Evolutionary conservation across 768 basidiomycete species (phyloP).

Genomic region (Nevesoporus exiguus): DNA sequence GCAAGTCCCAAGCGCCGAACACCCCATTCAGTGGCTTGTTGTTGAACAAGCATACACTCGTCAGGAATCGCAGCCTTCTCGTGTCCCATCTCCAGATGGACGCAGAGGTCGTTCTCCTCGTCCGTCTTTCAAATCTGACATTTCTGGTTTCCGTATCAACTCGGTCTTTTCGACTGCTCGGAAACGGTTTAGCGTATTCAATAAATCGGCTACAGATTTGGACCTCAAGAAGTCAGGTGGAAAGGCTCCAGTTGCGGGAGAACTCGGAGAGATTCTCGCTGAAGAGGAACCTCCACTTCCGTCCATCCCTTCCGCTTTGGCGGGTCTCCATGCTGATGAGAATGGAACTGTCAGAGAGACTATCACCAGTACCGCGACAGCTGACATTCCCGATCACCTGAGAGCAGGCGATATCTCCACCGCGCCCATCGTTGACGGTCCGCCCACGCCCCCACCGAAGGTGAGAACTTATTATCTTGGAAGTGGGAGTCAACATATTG

Average conservation of each 20-base stretch:
- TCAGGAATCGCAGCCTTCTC: conserved; percentile 34
- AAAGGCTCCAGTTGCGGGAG: conserved; percentile 48
- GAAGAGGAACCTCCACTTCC: conserved; percentile 43
- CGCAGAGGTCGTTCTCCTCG: conserved; percentile 37
- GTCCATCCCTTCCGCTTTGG: conserved; percentile 23
- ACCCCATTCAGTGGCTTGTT: conserved; percentile 57
- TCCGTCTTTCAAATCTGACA: conserved; percentile 44
- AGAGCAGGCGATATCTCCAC: conserved; percentile 4
- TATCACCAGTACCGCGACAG: conserved; percentile 22
- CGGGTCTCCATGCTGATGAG: conserved; percentile 30
- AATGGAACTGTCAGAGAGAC: conserved; percentile 16
- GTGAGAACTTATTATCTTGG: conserved; percentile 9
- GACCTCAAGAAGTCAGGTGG: conserved; percentile 29
- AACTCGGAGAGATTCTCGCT: conserved; percentile 66
- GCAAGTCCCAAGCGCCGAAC: conserved; percentile 20
- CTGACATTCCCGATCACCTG: conserved; percentile 13
- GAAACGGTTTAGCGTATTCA: conserved; percentile 67
- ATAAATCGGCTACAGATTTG: conserved; percentile 20
- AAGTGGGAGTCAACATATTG: neutral
- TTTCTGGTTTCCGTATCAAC: conserved; percentile 33
- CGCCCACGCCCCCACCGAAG: conserved; percentile 1
- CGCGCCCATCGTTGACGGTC: neutral
- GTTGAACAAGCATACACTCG: conserved; percentile 58
- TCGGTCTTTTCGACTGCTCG: conserved; percentile 48
- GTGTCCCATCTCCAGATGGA: conserved; percentile 26